Evolutionary conservation across 2,329 filamentous ascomycete species (phyloP).

Genomic region (Samsoniella hepiali): DNA sequence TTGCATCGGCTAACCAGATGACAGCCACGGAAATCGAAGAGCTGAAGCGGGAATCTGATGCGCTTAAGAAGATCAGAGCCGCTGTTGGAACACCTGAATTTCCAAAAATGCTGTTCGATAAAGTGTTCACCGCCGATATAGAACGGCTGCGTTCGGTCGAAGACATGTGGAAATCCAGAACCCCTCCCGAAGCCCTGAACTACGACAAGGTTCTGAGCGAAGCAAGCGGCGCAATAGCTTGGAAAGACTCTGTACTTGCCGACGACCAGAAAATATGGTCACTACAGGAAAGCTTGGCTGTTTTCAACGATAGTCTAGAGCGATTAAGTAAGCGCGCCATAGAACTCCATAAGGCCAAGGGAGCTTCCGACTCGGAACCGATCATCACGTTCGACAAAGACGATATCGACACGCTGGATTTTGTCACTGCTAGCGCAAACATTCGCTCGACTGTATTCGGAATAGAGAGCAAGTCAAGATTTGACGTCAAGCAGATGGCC

Average conservation of each 20-base stretch:
- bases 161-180: slow-evolving; percentile 91
- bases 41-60: slow-evolving; percentile 76
- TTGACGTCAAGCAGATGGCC: slow-evolving; percentile 98
- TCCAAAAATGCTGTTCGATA: slow-evolving; percentile 78
- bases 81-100: slow-evolving; percentile 79
- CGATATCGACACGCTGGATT: slow-evolving; percentile 90
- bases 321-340: slow-evolving; percentile 73
- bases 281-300: slow-evolving; percentile 76
- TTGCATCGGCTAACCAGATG: slow-evolving; percentile 23
- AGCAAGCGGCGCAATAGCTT: slow-evolving; percentile 45
- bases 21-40: slow-evolving; percentile 79
- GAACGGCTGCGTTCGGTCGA: slow-evolving; percentile 79
- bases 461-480: slow-evolving; percentile 84
- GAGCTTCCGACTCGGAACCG: slow-evolving; percentile 51
- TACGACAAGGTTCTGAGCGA: slow-evolving; percentile 60
- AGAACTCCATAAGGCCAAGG: slow-evolving; percentile 52
- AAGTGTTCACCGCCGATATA: slow-evolving; percentile 87
- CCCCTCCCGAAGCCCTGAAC: slow-evolving; percentile 68
- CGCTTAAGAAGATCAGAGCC: slow-evolving; percentile 76
- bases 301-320: slow-evolving; percentile 81
- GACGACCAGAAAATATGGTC: slow-evolving; percentile 78
- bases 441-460: slow-evolving; percentile 85
- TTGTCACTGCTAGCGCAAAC: slow-evolving; percentile 87
- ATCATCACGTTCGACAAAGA: slow-evolving; percentile 93
- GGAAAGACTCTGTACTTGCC: slow-evolving; percentile 52